Evolutionary conservation across 768 basidiomycete genomes (phyloP).

Genomic region (Cubamyces sp.): DNA sequence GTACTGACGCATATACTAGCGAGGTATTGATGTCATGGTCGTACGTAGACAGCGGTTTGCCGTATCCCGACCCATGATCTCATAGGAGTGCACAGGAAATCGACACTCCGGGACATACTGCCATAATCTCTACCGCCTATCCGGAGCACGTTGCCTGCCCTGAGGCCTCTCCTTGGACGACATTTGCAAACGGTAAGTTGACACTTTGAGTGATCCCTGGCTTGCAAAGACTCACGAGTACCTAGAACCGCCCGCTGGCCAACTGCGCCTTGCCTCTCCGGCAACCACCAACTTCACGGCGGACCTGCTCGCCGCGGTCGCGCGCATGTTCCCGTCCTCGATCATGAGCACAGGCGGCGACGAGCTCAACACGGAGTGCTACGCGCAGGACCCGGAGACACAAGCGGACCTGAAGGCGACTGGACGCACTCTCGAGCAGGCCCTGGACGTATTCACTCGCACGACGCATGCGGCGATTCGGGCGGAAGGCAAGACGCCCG

Average conservation of each 20-base stretch:
- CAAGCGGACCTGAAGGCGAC: slow-evolving; percentile 35
- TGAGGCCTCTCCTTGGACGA: slow-evolving; percentile 38
- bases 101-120: slow-evolving; percentile 54
- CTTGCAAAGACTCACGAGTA: background rate
- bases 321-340: slow-evolving; percentile 34
- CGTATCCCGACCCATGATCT: background rate
- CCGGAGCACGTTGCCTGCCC: slow-evolving; percentile 49
- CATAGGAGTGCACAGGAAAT: slow-evolving; percentile 36
- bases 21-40: slow-evolving; percentile 52
- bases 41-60: slow-evolving; percentile 2
- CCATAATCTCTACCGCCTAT: slow-evolving; percentile 42
- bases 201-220: too few relatives aligned
- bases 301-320: slow-evolving; percentile 36
- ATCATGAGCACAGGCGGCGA: slow-evolving; percentile 52
- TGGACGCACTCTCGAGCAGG: slow-evolving; percentile 43
- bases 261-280: slow-evolving; percentile 44
- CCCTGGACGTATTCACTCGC: slow-evolving; percentile 42
- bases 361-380: slow-evolving; percentile 46
- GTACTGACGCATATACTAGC: slow-evolving; percentile 30
- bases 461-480: slow-evolving; percentile 37
- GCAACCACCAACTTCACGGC: slow-evolving; percentile 39
- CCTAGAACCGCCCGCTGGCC: slow-evolving; percentile 51
- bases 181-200: slow-evolving; percentile 36
- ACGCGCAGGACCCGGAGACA: slow-evolving; percentile 41
- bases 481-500: slow-evolving; percentile 47